Evolutionary conservation across 768 basidiomycete genomes (phyloP).

Genomic region (Wakefieldia striispora): DNA sequence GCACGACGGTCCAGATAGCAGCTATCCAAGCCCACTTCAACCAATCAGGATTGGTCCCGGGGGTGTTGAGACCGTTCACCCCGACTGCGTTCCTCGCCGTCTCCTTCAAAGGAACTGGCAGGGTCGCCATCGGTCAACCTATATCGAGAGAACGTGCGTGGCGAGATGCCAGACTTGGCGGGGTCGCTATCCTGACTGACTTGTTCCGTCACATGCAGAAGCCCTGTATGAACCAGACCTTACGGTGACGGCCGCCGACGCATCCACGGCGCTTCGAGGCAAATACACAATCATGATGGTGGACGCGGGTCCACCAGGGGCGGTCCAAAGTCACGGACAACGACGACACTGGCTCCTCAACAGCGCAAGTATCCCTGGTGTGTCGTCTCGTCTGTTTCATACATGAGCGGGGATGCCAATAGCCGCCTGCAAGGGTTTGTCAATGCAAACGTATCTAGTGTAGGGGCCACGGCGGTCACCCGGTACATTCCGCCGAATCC

Average conservation of each 20-base stretch:
- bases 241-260: slow-evolving; percentile 48
- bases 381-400: slow-evolving; percentile 7
- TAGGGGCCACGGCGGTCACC: slow-evolving; percentile 51
- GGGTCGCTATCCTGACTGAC: neutral
- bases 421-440: neutral
- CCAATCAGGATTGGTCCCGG: slow-evolving; percentile 59
- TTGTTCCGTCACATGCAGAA: slow-evolving; percentile 39
- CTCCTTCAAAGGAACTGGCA: slow-evolving; percentile 47
- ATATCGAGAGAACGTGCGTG: slow-evolving; percentile 57
- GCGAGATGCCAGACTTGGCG: neutral
- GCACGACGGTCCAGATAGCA: slow-evolving; percentile 44
- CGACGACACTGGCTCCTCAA: slow-evolving; percentile 85
- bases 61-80: slow-evolving; percentile 55
- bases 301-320: slow-evolving; percentile 68
- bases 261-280: slow-evolving; percentile 43
- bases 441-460: slow-evolving; percentile 41
- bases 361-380: slow-evolving; percentile 50
- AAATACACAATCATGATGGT: slow-evolving; percentile 72
- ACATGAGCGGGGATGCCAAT: neutral
- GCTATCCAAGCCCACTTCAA: slow-evolving; percentile 69
- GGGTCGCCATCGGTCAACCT: slow-evolving; percentile 54
- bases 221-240: slow-evolving; percentile 53
- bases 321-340: slow-evolving; percentile 53
- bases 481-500: slow-evolving; percentile 73
- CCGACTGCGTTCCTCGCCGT: slow-evolving; percentile 59